Percentiles rank a stretch among this genome's conserved stretches.
phyloP scores from a whole-genome alignment of 805 yeast genomes.

The Citeromyces matritensis region DNA sequence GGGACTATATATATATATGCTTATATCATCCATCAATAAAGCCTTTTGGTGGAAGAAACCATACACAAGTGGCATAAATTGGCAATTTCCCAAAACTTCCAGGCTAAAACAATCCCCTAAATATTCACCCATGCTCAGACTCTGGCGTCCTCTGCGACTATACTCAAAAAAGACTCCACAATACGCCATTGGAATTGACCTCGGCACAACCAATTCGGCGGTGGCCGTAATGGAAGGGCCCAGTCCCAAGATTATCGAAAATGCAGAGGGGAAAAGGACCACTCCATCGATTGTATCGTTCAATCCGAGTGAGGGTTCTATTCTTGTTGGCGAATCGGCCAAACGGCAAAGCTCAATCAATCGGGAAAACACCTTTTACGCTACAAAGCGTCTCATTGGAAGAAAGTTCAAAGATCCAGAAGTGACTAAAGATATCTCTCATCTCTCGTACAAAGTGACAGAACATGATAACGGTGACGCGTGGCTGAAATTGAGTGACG shows the following conservation, averaged over 20 bases:
- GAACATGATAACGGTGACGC: conserved; percentile 92
- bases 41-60: no score
- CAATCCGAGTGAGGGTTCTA: conserved; percentile 75
- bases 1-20: no score
- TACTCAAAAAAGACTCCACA: no score
- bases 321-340: conserved; percentile 88
- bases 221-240: conserved; percentile 76
- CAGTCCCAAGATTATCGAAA: conserved; percentile 65
- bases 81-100: no score
- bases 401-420: conserved; percentile 81
- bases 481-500: conserved; percentile 79
- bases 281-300: conserved; percentile 94
- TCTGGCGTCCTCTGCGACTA: no score
- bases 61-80: no score
- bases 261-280: conserved; percentile 63
- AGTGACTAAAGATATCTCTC: conserved; percentile 78
- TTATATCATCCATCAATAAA: no score
- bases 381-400: conserved; percentile 91
- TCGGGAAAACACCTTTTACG: conserved; percentile 87
- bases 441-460: conserved; percentile 83
- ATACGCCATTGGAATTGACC: conserved; percentile 68
- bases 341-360: conserved; percentile 93
- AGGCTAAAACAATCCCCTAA: no score
- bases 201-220: conserved; percentile 85
- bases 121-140: no score